These are phyloP conservation scores for Backusella sp. DNA, from an alignment of 192 early-diverging fungal species.

Conservation along the genomic window DNA sequence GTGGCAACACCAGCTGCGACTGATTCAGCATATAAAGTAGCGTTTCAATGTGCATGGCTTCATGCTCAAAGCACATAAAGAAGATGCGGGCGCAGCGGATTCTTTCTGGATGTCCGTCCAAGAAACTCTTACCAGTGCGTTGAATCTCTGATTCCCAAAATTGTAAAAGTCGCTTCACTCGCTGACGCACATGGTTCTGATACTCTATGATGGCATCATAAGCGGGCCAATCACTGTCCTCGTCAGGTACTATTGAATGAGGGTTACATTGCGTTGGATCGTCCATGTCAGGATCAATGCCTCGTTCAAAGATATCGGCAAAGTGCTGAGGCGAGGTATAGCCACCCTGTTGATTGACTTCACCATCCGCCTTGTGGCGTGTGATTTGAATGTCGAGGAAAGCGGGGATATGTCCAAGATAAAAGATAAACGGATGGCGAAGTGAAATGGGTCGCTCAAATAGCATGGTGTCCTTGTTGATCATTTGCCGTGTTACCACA, in stretches of 20 bases:
- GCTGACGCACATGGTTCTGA: conserved; percentile 58
- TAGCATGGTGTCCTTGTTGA: conserved; percentile 49
- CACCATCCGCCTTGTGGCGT: conserved; percentile 21
- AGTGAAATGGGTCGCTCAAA: conserved; percentile 75
- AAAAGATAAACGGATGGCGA: conserved; percentile 89
- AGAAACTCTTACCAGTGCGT: neutral
- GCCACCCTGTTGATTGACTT: neutral
- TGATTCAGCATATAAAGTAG: conserved; percentile 89
- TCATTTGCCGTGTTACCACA: conserved; percentile 59
- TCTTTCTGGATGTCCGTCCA: conserved; percentile 27
- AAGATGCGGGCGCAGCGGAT: conserved; percentile 55
- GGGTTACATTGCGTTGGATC: conserved; percentile 69
- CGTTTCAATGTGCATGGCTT: conserved; percentile 93
- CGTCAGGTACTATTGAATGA: conserved; percentile 65
- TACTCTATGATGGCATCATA: conserved; percentile 66
- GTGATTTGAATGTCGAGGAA: conserved; percentile 68
- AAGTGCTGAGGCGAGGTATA: conserved; percentile 61
- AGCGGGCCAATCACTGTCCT: conserved; percentile 64
- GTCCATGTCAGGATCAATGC: conserved; percentile 89
- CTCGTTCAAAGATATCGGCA: conserved; percentile 88
- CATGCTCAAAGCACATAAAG: conserved; percentile 92
- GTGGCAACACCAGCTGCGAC: conserved; percentile 46
- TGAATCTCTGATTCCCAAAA: conserved; percentile 21
- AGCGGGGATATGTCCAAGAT: conserved; percentile 80
- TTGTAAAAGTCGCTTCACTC: conserved; percentile 48